A percentile compares a stretch with the other conserved stretches of the same genome.
Evolutionary conservation across 352 stramenopile species (phyloP).

Genomic region (Globisporangium okanoganense): DNA sequence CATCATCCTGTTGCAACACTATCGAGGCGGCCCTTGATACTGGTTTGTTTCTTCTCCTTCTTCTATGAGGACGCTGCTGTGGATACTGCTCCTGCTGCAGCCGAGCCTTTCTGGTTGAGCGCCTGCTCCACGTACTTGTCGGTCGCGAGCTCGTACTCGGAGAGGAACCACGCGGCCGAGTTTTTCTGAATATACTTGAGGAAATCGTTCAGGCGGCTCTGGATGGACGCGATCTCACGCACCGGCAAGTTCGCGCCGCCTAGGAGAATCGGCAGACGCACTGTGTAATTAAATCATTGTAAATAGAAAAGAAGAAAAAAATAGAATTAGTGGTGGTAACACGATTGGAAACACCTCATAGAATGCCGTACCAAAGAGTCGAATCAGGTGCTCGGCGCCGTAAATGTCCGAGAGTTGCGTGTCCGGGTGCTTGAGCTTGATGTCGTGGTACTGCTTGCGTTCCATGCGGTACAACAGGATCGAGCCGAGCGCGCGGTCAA

Average conservation of each 20-base stretch:
- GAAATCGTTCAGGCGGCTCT: conserved; percentile 76
- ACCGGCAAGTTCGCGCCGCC: conserved; percentile 50
- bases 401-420: conserved; percentile 88
- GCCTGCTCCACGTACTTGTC: conserved; percentile 55
- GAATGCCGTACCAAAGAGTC: conserved; percentile 73
- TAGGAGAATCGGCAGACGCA: conserved; percentile 78
- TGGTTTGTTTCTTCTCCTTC: neutral
- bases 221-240: conserved; percentile 59
- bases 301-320: neutral
- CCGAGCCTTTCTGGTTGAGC: conserved; percentile 10
- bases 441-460: conserved; percentile 83
- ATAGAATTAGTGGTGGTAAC: neutral
- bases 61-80: conserved; percentile 11
- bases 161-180: conserved; percentile 60
- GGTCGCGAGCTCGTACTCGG: conserved; percentile 54
- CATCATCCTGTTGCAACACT: neutral
- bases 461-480: conserved; percentile 92
- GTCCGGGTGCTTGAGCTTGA: conserved; percentile 54
- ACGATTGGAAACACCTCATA: neutral
- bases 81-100: neutral
- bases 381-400: conserved; percentile 87
- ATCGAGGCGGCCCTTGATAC: too few species aligned
- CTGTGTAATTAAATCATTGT: conserved; percentile 18
- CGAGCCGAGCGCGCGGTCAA: conserved; percentile 85
- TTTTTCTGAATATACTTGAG: conserved; percentile 84